Evolutionary conservation across 345 rosid genomes (phyloP), one percentile per base, ranked within the genome.

Genomic region (Alliaria petiolata): DNA sequence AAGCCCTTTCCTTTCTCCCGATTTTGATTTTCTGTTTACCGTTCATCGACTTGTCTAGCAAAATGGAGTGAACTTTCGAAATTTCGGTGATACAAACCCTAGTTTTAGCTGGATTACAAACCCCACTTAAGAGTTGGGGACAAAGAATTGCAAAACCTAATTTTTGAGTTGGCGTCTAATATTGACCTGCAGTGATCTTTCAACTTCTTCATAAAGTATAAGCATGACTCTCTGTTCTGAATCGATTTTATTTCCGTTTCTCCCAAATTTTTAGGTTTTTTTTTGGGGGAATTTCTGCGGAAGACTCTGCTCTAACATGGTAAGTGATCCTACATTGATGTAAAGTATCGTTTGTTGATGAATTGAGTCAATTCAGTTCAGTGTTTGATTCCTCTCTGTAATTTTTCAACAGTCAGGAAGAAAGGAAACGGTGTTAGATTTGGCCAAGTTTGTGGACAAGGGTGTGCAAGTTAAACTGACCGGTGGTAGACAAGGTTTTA

Each of bases 381-480:
- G 14, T 14, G 38, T 50, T 67, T 0, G 20, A 10, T 30, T 40
- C 11, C 11, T 61, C 19, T 44, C 42, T 65, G 61, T 63, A 58
- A 38, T 65, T 30, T 19, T 15, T 22, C 35, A 62, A 30, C 77
- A 91, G 98, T 87, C 98, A 14, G 97, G 96, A 43, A 89, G 96
- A 79, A 91, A 93, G 76, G 98, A 93, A 81, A 93, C 98, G 0
- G 97, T 93, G 36, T 71, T 93, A 78, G 97, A 93, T 86, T 80
- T 93, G 87, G 95, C 98, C 0, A 91, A 91, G 90, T 91, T 93
- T 63, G 98, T 93, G 17, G 99, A 95, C 79, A 95, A 91, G 78
- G 98, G 98, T 42, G 97, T 93, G 61, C 97, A 91, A 82, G 97
- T 93, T 74, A 93, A 93, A 86, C 96, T 91, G 35, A 88, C 93